phyloP scores from a whole-genome alignment of 2,329 filamentous ascomycete species.

The Hypoxylon sp. region DNA sequence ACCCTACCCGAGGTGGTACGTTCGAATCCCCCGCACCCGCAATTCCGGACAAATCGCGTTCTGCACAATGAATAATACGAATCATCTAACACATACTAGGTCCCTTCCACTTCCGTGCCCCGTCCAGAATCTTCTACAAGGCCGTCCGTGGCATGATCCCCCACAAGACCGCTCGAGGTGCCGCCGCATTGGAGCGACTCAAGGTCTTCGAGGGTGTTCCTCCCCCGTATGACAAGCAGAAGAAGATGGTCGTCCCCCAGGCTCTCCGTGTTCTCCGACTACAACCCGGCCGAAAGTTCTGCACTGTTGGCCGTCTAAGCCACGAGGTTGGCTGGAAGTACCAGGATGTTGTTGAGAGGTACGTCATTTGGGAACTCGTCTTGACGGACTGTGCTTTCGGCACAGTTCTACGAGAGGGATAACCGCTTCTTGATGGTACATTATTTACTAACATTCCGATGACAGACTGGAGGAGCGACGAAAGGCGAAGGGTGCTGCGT shows the following conservation, averaged over 20 bases:
- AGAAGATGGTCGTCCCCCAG: slow-evolving; percentile 99
- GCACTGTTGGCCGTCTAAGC: slow-evolving; percentile 96
- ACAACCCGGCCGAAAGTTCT: slow-evolving; percentile 99
- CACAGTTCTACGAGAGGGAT: background rate
- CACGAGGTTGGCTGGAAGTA: slow-evolving; percentile 99
- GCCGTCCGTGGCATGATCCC: slow-evolving; percentile 99
- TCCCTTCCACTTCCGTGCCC: slow-evolving; percentile 99
- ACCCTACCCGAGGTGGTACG: slow-evolving; percentile 97
- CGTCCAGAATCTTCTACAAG: slow-evolving; percentile 99
- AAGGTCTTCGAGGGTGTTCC: slow-evolving; percentile 99
- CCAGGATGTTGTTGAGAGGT: slow-evolving; percentile 99
- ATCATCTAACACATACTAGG: slow-evolving; percentile 67
- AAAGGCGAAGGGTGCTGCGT: slow-evolving; percentile 99
- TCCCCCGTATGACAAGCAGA: slow-evolving; percentile 99
- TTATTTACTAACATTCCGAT: slow-evolving; percentile 42
- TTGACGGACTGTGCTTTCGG: background rate
- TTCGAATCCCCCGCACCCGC: slow-evolving; percentile 53
- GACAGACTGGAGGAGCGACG: slow-evolving; percentile 96
- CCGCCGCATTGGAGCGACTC: slow-evolving; percentile 95
- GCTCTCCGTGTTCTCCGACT: slow-evolving; percentile 95
- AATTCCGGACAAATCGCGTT: slow-evolving; percentile 37
- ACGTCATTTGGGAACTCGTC: slow-evolving; percentile 62
- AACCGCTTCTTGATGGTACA: background rate
- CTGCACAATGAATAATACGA: slow-evolving; percentile 2
- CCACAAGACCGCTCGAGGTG: slow-evolving; percentile 99